These are phyloP conservation scores for Diaporthe sp. DNA, from an alignment of 2,329 filamentous ascomycete genomes.

Conservation along the genomic window DNA sequence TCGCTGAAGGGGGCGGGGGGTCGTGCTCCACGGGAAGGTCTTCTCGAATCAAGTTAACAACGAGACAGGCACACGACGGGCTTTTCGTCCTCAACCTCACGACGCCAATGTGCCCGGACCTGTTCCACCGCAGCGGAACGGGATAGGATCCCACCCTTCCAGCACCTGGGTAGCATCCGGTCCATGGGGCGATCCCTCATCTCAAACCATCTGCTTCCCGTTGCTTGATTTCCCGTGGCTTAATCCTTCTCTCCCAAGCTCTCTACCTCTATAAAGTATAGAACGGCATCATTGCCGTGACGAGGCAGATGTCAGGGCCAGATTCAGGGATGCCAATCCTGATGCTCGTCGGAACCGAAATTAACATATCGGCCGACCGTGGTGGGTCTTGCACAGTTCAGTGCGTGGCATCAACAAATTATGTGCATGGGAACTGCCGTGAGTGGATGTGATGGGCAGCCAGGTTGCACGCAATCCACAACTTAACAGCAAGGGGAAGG, in stretches of 20 bases:
- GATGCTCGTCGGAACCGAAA: slow-evolving; percentile 32
- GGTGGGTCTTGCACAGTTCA: slow-evolving; percentile 10
- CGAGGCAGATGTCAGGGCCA: neutral
- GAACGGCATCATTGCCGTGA: slow-evolving; percentile 3
- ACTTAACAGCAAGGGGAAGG: neutral
- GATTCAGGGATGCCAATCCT: slow-evolving; percentile 22
- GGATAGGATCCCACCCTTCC: slow-evolving; percentile 2
- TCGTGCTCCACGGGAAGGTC: too few relatives aligned
- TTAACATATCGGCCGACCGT: slow-evolving; percentile 34
- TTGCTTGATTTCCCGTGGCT: neutral
- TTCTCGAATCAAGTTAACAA: neutral
- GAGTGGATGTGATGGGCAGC: slow-evolving; percentile 32
- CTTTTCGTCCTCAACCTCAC: neutral
- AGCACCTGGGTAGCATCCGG: neutral
- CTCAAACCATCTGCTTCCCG: slow-evolving; percentile 9
- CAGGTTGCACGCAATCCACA: slow-evolving; percentile 21
- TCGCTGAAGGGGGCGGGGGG: neutral
- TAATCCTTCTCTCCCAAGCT: neutral
- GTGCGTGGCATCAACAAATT: slow-evolving; percentile 32
- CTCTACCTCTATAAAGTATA: neutral
- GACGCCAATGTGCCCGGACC: neutral
- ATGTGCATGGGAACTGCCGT: slow-evolving; percentile 37
- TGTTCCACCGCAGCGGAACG: slow-evolving; percentile 15
- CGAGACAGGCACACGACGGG: neutral
- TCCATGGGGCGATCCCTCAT: neutral